Base-by-base conservation (phyloP, 2,329 filamentous ascomycete species). In the Fusarium acutatum region DNA sequence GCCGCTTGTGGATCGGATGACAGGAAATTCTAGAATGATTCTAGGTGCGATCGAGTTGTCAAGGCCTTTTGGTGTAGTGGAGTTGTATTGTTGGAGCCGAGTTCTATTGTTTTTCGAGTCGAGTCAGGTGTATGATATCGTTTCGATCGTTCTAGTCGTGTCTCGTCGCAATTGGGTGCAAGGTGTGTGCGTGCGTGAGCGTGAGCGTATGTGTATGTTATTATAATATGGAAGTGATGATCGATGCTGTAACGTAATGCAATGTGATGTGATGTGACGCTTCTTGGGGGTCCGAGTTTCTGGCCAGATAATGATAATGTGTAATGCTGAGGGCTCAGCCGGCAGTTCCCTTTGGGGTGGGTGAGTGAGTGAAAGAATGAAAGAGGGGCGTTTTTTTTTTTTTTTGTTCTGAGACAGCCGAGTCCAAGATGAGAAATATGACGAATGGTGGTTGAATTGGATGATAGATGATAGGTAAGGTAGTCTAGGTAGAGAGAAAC, bases 101-200 rank as follows among this genome's bases (percentile, higher is more conserved):
- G 28, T 30, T 49, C 18, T 59, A 35, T 66, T 38, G 35, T 41
- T 34, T 34, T 32, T 40, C 17, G 37, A 30, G 26, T 59, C 32
- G 56, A 59, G 43, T 43, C 37, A 50, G 26, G 34, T 46, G 28
- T 67, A 34, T 60, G 44, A 38, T 68, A 28, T 68, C 67, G 67
- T 74, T 60, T 67, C 32, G 58, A 60, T 72, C 71, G 71, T 71
- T 28, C 40, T 52, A 54, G 38, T 74, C 64, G 63, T 73, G 49
- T 38, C 49, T 63, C 44, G 71, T 71, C 49, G 54, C 49, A 73
- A 71, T 54, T 24, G 8, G 41, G 30, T 58, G 49, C 37, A 18
- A 34, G 66, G 37, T 47, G 22, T 37, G 37, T 49, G 47, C 40
- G 44, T 35, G n/a, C 35, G 24, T 37, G 32, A 40, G 52, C 46